These are phyloP conservation scores for Lenzites betulinus DNA, from an alignment of 768 basidiomycete species.

Conservation along the genomic window DNA sequence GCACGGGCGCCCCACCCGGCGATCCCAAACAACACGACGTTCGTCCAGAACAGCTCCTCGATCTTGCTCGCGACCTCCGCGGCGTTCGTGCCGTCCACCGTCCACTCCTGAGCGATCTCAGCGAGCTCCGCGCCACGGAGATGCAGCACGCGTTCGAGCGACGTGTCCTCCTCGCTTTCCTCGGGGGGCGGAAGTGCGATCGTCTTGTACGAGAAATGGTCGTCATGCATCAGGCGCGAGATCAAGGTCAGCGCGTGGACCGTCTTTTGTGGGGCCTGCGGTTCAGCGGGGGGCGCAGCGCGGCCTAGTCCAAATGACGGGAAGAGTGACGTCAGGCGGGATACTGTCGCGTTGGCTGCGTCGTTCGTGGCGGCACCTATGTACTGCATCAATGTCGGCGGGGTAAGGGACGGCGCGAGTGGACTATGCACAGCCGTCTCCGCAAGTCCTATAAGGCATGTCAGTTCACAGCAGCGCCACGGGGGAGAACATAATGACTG, in stretches of 20 bases:
- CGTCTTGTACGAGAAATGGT: constrained; percentile 16
- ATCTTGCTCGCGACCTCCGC: constrained; percentile 51
- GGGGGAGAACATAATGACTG: background rate
- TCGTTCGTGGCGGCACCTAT: constrained; percentile 42
- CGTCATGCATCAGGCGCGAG: constrained; percentile 16
- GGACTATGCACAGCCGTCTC: constrained; percentile 22
- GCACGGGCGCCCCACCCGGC: constrained; percentile 52
- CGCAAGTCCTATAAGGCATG: constrained; percentile 15
- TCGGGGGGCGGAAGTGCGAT: constrained; percentile 14
- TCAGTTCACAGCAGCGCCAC: background rate
- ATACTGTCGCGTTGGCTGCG: constrained; percentile 1
- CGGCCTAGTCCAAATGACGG: constrained; percentile 14
- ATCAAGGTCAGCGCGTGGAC: constrained; percentile 22
- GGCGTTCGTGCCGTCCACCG: constrained; percentile 19
- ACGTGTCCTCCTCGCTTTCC: constrained; percentile 10
- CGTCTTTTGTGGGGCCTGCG: background rate
- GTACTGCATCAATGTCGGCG: constrained; percentile 9
- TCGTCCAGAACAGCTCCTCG: constrained; percentile 63
- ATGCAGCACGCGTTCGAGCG: constrained; percentile 15
- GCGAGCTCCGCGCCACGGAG: constrained; percentile 13
- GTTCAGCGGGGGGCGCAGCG: background rate
- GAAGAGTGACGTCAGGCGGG: constrained; percentile 9
- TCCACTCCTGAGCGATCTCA: constrained; percentile 18
- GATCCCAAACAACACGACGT: constrained; percentile 51
- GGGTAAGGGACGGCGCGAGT: constrained; percentile 9